These are phyloP conservation scores for Theileria annulata DNA, from an alignment of 169 alveolate genomes.

Conservation along the genomic window DNA sequence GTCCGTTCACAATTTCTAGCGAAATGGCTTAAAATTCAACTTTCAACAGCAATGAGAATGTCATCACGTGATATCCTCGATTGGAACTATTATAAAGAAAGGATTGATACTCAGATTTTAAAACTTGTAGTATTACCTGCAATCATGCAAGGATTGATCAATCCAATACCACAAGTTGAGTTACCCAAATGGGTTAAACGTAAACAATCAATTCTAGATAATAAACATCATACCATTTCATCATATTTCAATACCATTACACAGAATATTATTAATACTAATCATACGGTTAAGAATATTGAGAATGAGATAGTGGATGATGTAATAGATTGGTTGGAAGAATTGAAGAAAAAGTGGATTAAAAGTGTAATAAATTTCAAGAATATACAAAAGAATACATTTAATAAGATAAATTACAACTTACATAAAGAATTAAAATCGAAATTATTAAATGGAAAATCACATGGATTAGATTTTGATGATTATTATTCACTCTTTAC, in stretches of 20 bases:
- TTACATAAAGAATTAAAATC: constrained; percentile 12
- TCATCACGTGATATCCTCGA: constrained; percentile 91
- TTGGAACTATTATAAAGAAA: constrained; percentile 96
- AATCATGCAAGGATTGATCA: constrained; percentile 89
- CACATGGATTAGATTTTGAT: constrained; percentile 33
- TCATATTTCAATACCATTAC: constrained; percentile 31
- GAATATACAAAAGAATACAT: constrained; percentile 4
- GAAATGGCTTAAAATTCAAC: constrained; percentile 81
- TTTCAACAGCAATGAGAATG: constrained; percentile 80
- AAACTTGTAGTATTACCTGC: constrained; percentile 95
- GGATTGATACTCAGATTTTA: constrained; percentile 88
- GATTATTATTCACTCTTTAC: constrained; percentile 53
- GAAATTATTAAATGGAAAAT: not conserved
- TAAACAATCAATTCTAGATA: constrained; percentile 66
- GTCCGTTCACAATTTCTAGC: constrained; percentile 75
- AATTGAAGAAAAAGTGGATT: constrained; percentile 26
- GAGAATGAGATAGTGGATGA: not conserved
- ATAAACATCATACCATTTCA: constrained; percentile 42
- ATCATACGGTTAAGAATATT: not conserved
- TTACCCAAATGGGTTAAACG: constrained; percentile 94
- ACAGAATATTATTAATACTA: not conserved
- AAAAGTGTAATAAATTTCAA: not conserved
- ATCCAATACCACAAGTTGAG: constrained; percentile 91
- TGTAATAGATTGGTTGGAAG: constrained; percentile 11
- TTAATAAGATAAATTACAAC: constrained; percentile 1